A percentile compares a stretch with the other conserved stretches of the same genome.
phyloP scores from a whole-genome alignment of 805 yeast genomes.

The Saitoella complicata region DNA sequence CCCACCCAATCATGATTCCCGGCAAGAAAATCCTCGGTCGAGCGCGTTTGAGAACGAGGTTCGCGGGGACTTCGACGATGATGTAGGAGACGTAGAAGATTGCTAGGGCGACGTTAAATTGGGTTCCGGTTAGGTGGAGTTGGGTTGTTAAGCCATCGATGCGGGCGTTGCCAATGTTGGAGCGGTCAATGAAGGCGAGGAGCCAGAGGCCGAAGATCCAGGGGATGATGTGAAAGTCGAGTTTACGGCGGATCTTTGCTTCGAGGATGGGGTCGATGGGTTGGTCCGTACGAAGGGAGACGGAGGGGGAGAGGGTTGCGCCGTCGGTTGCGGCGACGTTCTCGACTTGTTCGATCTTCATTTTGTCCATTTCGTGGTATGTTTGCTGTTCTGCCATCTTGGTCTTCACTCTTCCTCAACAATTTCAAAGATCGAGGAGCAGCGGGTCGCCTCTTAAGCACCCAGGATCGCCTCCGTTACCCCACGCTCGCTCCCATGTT shows the following conservation, averaged over 20 bases:
- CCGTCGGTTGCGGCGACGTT: too few species aligned
- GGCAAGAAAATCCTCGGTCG: slow-evolving; percentile 33
- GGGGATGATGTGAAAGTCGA: slow-evolving; percentile 7
- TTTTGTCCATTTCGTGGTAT: too few species aligned
- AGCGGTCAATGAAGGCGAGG: slow-evolving; percentile 25
- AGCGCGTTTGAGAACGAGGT: slow-evolving; percentile 13
- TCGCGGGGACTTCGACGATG: slow-evolving; percentile 11
- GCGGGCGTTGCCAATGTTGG: slow-evolving; percentile 32
- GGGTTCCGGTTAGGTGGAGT: slow-evolving; percentile 8
- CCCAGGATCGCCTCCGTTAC: too few species aligned
- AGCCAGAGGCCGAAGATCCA: slow-evolving; percentile 22
- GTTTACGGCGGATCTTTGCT: slow-evolving; percentile 3
- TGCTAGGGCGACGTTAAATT: slow-evolving; percentile 13
- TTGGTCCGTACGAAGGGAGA: too few species aligned
- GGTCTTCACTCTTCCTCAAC: too few species aligned
- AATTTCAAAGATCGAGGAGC: too few species aligned
- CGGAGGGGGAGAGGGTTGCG: too few species aligned
- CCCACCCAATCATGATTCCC: slow-evolving; percentile 34
- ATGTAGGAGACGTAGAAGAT: slow-evolving; percentile 13
- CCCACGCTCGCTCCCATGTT: too few species aligned
- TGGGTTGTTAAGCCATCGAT: slow-evolving; percentile 27
- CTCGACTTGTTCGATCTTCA: too few species aligned
- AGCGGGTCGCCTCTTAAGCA: too few species aligned
- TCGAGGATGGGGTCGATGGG: too few species aligned
- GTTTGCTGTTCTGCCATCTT: too few species aligned